These are phyloP conservation scores for Poterioochromonas sp. DNA, from an alignment of 352 stramenopile genomes.

Conservation along the genomic window DNA sequence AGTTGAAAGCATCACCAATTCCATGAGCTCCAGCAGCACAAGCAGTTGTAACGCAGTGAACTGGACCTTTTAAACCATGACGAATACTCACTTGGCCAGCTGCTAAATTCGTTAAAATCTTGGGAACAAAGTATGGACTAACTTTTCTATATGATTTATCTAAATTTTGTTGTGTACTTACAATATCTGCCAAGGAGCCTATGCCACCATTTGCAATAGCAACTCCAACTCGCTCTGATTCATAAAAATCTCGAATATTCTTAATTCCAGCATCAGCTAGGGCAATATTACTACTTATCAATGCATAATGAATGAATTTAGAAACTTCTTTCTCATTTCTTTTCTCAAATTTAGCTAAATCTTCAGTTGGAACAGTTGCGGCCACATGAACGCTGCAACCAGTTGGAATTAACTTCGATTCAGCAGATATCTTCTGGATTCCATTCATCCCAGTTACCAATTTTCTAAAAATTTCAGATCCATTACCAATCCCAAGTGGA, in stretches of 20 bases:
- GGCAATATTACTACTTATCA: constrained; percentile 11
- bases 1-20: constrained; percentile 82
- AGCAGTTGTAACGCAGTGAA: constrained; percentile 76
- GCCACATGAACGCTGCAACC: neutral
- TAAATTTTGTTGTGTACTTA: constrained; percentile 32
- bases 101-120: constrained; percentile 82
- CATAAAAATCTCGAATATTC: neutral
- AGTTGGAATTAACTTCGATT: neutral
- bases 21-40: constrained; percentile 91
- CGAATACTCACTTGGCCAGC: constrained; percentile 78
- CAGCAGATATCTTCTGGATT: neutral
- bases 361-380: neutral
- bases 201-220: constrained; percentile 34
- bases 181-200: constrained; percentile 40
- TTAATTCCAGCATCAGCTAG: constrained; percentile 5
- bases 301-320: constrained; percentile 22
- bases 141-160: constrained; percentile 52
- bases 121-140: constrained; percentile 82
- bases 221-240: constrained; percentile 1
- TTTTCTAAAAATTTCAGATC: neutral
- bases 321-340: neutral
- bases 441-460: neutral
- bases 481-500: constrained; percentile 49
- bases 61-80: constrained; percentile 73
- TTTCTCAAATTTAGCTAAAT: neutral